Evolutionary conservation across 495 filamentous ascomycete genomes (phyloP), one percentile per base, ranked within the genome.

Genomic region (Podospora tetraspora): DNA sequence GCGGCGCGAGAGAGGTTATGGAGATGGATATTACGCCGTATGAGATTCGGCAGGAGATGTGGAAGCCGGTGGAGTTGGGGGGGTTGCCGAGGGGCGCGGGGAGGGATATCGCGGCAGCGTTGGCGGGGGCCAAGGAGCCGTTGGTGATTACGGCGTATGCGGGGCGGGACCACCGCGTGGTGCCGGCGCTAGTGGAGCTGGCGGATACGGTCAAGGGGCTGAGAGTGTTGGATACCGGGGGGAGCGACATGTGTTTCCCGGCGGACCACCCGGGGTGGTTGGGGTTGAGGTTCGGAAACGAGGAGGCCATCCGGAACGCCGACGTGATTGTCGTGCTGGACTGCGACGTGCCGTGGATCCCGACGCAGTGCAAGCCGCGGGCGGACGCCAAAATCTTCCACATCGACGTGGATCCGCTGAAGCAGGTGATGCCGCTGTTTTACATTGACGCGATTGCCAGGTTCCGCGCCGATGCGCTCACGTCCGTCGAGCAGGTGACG

Each of bases 181-280:
- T 92, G 34, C 79, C 74, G 22, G 91, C 90, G 66, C 78, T 98
- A 66, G 91, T 98, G 3, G 86, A 86, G 34, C 76, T 98, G 56
- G 92, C 93, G 12, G 83, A 96, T 76, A 87, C 82, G 1, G 86
- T 97, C 66, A 89, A 89, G 72, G 92, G 92, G 0, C 76, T 97
- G 59, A 83, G 93, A 13, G 92, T 98, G 21, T 78, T 98, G 29
- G 94, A 98, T 76, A 93, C 92, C 1, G 92, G 91, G 25, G 94
- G 93, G 37, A 91, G 91, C 74, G 94, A 98, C 76, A 95, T 98
- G 94, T 96, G 92, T 74, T 97, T 97, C 79, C 94, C 94, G 3
- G 90, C 89, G 2, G 83, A 94, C 63, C 93, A 97, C 68, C 80
- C 82, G 19, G 82, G 71, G 1, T 87, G 88, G 84, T 76, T 97